Evolutionary conservation across 352 stramenopile genomes (phyloP).

Genomic region (Plasmopara muralis): DNA sequence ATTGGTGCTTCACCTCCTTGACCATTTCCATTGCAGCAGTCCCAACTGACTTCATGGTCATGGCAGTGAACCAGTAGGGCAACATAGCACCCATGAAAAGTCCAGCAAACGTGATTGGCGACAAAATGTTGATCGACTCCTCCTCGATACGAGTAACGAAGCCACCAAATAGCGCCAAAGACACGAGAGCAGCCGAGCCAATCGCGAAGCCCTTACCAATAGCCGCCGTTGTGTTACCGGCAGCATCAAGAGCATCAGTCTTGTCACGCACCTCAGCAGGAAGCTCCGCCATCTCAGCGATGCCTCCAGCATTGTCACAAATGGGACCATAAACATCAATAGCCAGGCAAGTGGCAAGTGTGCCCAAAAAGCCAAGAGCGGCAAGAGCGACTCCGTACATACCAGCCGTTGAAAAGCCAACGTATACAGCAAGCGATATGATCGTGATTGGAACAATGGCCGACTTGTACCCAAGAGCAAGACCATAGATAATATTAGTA

Average conservation of each 20-base stretch:
- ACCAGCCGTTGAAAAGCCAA: slow-evolving; percentile 93
- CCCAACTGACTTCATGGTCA: slow-evolving; percentile 99
- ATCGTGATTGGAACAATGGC: slow-evolving; percentile 98
- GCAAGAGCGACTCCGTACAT: slow-evolving; percentile 97
- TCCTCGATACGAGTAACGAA: slow-evolving; percentile 97
- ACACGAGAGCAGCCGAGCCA: slow-evolving; percentile 97
- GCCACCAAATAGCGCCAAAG: slow-evolving; percentile 96
- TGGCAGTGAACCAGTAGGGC: slow-evolving; percentile 99
- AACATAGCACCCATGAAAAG: slow-evolving; percentile 99
- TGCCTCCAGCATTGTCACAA: slow-evolving; percentile 98
- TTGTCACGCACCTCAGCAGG: slow-evolving; percentile 96
- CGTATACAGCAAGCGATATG: slow-evolving; percentile 96
- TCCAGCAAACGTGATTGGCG: slow-evolving; percentile 97
- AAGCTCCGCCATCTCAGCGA: slow-evolving; percentile 99
- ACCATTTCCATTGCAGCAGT: slow-evolving; percentile 99
- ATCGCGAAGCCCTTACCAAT: slow-evolving; percentile 99
- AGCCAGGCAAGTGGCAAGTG: slow-evolving; percentile 96
- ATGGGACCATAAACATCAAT: slow-evolving; percentile 99
- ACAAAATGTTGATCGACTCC: slow-evolving; percentile 95
- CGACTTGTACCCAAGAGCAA: slow-evolving; percentile 99
- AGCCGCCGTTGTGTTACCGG: slow-evolving; percentile 98
- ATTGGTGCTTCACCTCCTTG: slow-evolving; percentile 98
- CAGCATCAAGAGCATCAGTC: slow-evolving; percentile 98
- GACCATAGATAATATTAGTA: slow-evolving; percentile 99
- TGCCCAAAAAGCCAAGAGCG: slow-evolving; percentile 98